A percentile compares a stretch with the other conserved stretches of the same genome.
These are phyloP conservation scores for Malus hybrid DNA, from an alignment of 331 rosid species.

Conservation along the genomic window DNA sequence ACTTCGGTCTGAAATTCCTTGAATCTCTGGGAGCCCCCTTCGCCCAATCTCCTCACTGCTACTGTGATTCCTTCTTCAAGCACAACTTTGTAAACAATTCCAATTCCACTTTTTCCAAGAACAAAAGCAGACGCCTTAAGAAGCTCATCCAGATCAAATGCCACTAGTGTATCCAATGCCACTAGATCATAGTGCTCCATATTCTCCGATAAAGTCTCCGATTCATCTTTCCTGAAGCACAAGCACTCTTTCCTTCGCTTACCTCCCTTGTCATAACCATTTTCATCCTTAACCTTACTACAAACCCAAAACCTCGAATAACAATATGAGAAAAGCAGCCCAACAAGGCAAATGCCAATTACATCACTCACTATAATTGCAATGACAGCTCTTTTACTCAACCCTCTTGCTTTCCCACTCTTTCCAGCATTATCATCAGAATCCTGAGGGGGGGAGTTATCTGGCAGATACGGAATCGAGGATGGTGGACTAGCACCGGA, in stretches of 20 bases:
- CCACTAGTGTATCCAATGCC: conserved; percentile 68
- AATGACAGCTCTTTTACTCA: conserved; percentile 60
- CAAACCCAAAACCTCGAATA: conserved; percentile 62
- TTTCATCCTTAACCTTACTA: conserved; percentile 44
- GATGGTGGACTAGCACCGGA: conserved; percentile 53
- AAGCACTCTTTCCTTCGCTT: conserved; percentile 59
- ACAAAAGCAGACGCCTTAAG: conserved; percentile 98
- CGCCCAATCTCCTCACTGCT: conserved; percentile 94
- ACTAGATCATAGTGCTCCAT: conserved; percentile 85
- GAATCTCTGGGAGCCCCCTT: conserved; percentile 97
- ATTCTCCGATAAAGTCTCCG: conserved; percentile 63
- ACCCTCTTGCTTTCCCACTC: conserved; percentile 46
- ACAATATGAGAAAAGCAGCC: conserved; percentile 84
- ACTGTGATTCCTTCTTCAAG: conserved; percentile 83
- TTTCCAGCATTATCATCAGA: conserved; percentile 24
- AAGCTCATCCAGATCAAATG: conserved; percentile 94
- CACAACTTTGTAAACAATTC: conserved; percentile 94
- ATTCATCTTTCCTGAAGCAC: conserved; percentile 76
- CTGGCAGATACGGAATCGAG: conserved; percentile 66
- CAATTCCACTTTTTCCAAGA: conserved; percentile 88
- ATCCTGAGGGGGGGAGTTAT: conserved; percentile 34
- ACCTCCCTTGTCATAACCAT: conserved; percentile 36
- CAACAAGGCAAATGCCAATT: conserved; percentile 79
- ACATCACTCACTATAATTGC: conserved; percentile 76
- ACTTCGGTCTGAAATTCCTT: conserved; percentile 98